Base-by-base conservation (phyloP, 2,329 filamentous ascomycete species). In the Rosellinia necatrix region DNA sequence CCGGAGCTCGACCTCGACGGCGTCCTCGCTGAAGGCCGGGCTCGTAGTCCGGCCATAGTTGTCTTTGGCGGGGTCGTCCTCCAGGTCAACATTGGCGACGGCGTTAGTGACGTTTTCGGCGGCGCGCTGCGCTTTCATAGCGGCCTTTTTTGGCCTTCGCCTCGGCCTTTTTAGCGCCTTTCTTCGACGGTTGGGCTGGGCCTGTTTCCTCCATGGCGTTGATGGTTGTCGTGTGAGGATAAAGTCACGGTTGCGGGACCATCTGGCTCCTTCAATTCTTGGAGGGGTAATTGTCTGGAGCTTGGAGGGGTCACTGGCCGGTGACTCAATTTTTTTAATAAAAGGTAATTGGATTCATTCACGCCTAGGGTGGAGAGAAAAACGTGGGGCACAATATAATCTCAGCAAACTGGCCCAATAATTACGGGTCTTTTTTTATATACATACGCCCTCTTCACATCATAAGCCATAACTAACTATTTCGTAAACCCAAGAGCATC, bases 1-100 rank as follows among this genome's bases (percentile, higher is more conserved):
- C 53, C 81, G 80, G 3, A 32, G n/a, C 30, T 4, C 4, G 4
- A 32, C 30, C 4, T 4, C 4, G 10, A 32, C 30, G n/a, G 5
- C 30, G 9, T 13, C n/a, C 10, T 29, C 27, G 12, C 27, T 29
- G 6, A 29, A 6, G 6, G 27, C 27, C 12, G 10, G n/a, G n/a
- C 30, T 32, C 32, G 12, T n/a, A 5, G 13, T 15, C 13, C 32
- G 32, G 3, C 32, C 10, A 4, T 35, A 35, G 12, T n/a, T 35
- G 13, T n/a, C 32, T 35, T 35, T 35, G 32, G 32, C 32, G 13
- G 32, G 32, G 32, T 35, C 32, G 13, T 35, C 32, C 9, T 35
- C 17, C 3, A 35, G 6, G 9, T 8, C 12, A 6, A 35, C 12
- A 4, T 15, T 35, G 13, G 32, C 32, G 12, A 15, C 30, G 4